These are phyloP conservation scores for Allium sativum DNA, from an alignment of 106 monocot species.

Conservation along the genomic window DNA sequence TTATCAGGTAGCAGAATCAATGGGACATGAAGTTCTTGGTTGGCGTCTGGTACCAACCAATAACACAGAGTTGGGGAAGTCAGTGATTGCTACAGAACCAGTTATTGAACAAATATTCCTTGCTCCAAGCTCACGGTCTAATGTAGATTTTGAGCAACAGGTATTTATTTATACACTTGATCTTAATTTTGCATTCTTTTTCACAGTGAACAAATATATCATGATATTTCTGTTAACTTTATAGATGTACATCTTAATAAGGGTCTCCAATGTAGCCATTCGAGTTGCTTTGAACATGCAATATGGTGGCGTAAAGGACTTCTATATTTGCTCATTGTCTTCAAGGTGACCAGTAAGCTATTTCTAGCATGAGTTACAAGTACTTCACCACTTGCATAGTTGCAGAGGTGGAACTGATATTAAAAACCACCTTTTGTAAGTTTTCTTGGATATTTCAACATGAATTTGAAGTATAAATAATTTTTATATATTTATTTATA, in stretches of 20 bases:
- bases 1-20: constrained; percentile 73
- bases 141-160: constrained; percentile 90
- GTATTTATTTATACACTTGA: constrained; percentile 24
- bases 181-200: background rate
- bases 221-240: background rate
- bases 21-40: constrained; percentile 91
- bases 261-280: constrained; percentile 75
- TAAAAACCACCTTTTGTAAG: too few relatives aligned
- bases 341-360: constrained; percentile 29
- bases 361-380: too few relatives aligned
- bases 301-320: constrained; percentile 75
- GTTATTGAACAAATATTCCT: constrained; percentile 92
- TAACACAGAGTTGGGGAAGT: constrained; percentile 78
- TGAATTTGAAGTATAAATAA: too few relatives aligned
- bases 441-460: too few relatives aligned
- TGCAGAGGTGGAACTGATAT: too few relatives aligned
- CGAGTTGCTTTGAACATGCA: constrained; percentile 71
- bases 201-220: background rate
- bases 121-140: constrained; percentile 50
- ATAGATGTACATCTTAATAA: constrained; percentile 92
- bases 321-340: constrained; percentile 94
- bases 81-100: constrained; percentile 85
- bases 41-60: constrained; percentile 91
- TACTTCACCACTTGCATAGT: too few relatives aligned
- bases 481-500: too few relatives aligned